Percentiles rank a stretch among this genome's conserved stretches.
Evolutionary conservation across 176 grass and related monocot genomes (phyloP).

Genomic region (Zea luxurians): DNA sequence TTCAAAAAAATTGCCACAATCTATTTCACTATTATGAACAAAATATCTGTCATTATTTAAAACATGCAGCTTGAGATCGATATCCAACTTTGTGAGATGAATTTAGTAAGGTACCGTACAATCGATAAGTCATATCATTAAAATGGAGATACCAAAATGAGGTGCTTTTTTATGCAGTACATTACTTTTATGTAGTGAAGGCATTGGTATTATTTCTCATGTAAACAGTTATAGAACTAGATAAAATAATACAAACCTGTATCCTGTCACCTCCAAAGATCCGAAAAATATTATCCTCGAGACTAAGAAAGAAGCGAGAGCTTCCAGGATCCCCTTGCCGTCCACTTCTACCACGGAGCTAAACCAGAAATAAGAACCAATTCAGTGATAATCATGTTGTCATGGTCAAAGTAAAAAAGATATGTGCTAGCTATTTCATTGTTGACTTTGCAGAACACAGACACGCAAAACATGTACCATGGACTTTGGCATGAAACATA

Average conservation of each 20-base stretch:
- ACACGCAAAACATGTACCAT: background rate
- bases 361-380: conserved; percentile 45
- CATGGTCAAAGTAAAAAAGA: conserved; percentile 7
- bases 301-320: conserved; percentile 97
- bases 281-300: conserved; percentile 96
- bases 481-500: background rate
- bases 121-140: background rate
- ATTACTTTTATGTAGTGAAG: background rate
- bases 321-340: conserved; percentile 97
- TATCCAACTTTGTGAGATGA: conserved; percentile 12
- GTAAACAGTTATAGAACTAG: conserved; percentile 25
- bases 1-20: background rate
- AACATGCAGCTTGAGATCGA: conserved; percentile 16
- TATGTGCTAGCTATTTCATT: background rate
- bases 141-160: conserved; percentile 6
- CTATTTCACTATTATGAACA: conserved; percentile 14
- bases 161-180: conserved; percentile 19
- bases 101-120: conserved; percentile 24
- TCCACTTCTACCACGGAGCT: conserved; percentile 95
- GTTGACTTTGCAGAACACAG: conserved; percentile 7
- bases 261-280: conserved; percentile 97
- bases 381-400: conserved; percentile 26
- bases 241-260: conserved; percentile 64
- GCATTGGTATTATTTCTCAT: conserved; percentile 22
- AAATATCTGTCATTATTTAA: conserved; percentile 26